Percentiles rank a stretch among this genome's conserved stretches.
Evolutionary conservation across 2,329 filamentous ascomycete genomes (phyloP).

Genomic region (Epichloe gansuensis): DNA sequence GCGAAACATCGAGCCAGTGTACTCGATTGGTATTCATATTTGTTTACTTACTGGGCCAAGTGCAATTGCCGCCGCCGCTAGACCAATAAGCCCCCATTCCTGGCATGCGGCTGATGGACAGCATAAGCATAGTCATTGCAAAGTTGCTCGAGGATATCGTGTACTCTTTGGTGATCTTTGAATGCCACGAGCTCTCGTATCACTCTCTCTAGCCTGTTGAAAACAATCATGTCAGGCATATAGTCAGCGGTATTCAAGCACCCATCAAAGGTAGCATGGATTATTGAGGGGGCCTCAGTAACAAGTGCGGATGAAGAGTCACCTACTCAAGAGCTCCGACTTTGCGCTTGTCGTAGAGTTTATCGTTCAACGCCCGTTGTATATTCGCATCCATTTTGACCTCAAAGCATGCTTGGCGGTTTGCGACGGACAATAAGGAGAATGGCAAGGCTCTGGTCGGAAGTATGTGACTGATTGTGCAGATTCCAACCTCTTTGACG

Average conservation of each 20-base stretch:
- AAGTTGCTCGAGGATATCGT: constrained; percentile 85
- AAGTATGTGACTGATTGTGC: neutral
- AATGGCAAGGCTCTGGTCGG: neutral
- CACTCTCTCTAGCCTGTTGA: constrained; percentile 66
- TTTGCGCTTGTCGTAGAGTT: constrained; percentile 97
- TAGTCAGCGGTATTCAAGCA: neutral
- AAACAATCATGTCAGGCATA: constrained; percentile 8
- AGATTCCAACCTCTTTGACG: neutral
- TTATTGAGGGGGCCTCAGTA: constrained; percentile 1
- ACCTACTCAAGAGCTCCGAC: constrained; percentile 88
- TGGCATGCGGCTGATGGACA: constrained; percentile 88
- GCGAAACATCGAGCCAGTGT: neutral
- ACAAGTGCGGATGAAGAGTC: neutral
- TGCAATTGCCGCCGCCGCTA: constrained; percentile 92
- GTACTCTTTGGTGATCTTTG: constrained; percentile 69
- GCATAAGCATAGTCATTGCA: constrained; percentile 97
- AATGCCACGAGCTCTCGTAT: constrained; percentile 72
- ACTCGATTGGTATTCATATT: neutral
- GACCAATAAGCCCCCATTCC: constrained; percentile 93
- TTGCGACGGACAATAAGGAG: neutral
- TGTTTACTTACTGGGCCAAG: constrained; percentile 63
- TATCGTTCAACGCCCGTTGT: constrained; percentile 87
- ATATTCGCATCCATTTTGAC: constrained; percentile 73
- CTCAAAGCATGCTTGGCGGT: constrained; percentile 2
- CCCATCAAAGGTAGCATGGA: neutral